Evolutionary conservation across 2,329 filamentous ascomycete genomes (phyloP), one percentile per base, ranked within the genome.

Genomic region (Alternaria arborescens): DNA sequence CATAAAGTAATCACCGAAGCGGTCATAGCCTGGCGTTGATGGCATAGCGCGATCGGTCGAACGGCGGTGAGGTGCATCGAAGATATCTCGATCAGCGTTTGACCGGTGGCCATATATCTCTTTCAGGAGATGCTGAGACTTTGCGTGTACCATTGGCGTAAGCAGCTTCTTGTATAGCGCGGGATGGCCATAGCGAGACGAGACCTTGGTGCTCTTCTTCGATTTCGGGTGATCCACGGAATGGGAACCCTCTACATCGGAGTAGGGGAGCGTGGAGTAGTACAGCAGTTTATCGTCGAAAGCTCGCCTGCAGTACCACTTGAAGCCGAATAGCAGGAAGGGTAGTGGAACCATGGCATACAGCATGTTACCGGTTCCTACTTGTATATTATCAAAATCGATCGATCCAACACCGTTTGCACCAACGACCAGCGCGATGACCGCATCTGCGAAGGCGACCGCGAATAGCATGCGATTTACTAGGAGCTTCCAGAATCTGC

Each of bases 391-490:
- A 2, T 73, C 67, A 2, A 71, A 70, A 43, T 75, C 68, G 55
- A 87, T 87, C 26, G 76, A 72, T 12, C 71, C 76, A 3, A 75
- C 68, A 43, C 90, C 91, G 58, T 86, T 87, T 4, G 89, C 89
- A 80, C 90, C 93, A 53, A 92, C 87, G 12, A 93, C 87, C 20
- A 97, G 82, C 56, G 91, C 92, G 40, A 93, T 88, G 50, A 97
- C 85, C 1, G 92, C 77, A 68, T 97, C 93, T 41, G 91, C 87
- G 11, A 98, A 82, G 12, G 96, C 85, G 1, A 89, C 85, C 12
- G 88, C 91, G 70, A 97, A 94, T 28, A 98, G 82, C 75, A 97
- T 84, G n/a, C 95, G 90, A 79, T 99, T 98, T 83, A 92, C 95
- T 2, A 98, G 79, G 1, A 93, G 87, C 14, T 92, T 88, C 95